These are phyloP conservation scores for Taiozyma sp. DNA, from an alignment of 1,139 yeast genomes.

Conservation along the genomic window DNA sequence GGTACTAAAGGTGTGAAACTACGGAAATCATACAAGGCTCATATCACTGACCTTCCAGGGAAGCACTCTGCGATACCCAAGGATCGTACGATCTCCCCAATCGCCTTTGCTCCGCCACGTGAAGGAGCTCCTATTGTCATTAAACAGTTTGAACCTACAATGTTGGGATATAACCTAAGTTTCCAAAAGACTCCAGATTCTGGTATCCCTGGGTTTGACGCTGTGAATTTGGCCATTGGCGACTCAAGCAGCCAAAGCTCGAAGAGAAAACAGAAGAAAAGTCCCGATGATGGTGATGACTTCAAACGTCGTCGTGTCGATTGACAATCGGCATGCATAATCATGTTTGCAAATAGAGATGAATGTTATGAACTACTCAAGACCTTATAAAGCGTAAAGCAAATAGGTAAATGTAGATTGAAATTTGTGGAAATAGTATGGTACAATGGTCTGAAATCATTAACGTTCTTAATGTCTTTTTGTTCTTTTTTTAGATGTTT, in stretches of 20 bases:
- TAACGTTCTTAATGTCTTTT: background rate
- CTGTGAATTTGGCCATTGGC: conserved; percentile 61
- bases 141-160: conserved; percentile 43
- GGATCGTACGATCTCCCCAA: conserved; percentile 49
- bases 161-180: conserved; percentile 48
- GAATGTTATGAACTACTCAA: background rate
- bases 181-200: conserved; percentile 66
- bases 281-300: conserved; percentile 15
- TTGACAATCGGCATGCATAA: background rate
- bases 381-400: background rate
- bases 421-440: background rate
- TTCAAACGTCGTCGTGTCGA: conserved; percentile 24
- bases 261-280: conserved; percentile 21
- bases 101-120: conserved; percentile 44
- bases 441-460: background rate
- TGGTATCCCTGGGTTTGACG: conserved; percentile 79
- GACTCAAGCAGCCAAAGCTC: conserved; percentile 32
- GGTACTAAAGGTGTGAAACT: conserved; percentile 90
- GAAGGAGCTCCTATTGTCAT: conserved; percentile 31
- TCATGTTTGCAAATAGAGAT: background rate
- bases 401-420: background rate
- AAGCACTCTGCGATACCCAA: conserved; percentile 59
- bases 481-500: background rate
- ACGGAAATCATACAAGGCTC: conserved; percentile 91
- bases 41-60: conserved; percentile 82